phyloP scores from a whole-genome alignment of 306 rosid species.

The Vicia sativa region DNA sequence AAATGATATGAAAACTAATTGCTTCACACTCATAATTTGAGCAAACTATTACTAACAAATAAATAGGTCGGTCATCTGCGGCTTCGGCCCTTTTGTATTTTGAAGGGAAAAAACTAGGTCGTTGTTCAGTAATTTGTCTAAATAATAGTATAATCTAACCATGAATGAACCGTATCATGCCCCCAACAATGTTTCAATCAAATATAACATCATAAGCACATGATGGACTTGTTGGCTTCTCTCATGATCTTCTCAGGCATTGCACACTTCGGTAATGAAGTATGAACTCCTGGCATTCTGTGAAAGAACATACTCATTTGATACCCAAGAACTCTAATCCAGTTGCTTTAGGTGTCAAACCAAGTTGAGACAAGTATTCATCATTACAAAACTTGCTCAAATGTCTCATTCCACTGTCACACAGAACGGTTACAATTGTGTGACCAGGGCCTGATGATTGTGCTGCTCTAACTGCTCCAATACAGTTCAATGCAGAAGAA shows the following conservation, averaged over 20 bases:
- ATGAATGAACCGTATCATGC: background rate
- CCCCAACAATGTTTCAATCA: conserved; percentile 2
- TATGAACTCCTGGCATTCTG: conserved; percentile 13
- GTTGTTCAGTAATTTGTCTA: no score
- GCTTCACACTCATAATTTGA: no score
- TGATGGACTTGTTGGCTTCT: background rate
- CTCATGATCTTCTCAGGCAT: background rate
- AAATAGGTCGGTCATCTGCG: no score
- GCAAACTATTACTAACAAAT: no score
- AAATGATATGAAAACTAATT: no score
- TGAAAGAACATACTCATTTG: conserved; percentile 39
- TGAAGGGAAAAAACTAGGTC: no score
- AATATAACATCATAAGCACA: conserved; percentile 12
- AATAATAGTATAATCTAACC: background rate
- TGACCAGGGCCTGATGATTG: conserved; percentile 81
- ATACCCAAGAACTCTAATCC: conserved; percentile 71
- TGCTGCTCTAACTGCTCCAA: conserved; percentile 88
- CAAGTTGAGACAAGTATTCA: conserved; percentile 66
- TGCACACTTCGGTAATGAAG: background rate
- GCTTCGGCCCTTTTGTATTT: no score
- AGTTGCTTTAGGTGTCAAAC: conserved; percentile 72
- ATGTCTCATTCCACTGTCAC: conserved; percentile 95
- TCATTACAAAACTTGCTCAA: conserved; percentile 76
- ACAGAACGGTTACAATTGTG: conserved; percentile 86
- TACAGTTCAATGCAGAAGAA: conserved; percentile 91